Conservation (phyloP, 495 filamentous ascomycete genomes). For the Neurospora hispaniola region DNA sequence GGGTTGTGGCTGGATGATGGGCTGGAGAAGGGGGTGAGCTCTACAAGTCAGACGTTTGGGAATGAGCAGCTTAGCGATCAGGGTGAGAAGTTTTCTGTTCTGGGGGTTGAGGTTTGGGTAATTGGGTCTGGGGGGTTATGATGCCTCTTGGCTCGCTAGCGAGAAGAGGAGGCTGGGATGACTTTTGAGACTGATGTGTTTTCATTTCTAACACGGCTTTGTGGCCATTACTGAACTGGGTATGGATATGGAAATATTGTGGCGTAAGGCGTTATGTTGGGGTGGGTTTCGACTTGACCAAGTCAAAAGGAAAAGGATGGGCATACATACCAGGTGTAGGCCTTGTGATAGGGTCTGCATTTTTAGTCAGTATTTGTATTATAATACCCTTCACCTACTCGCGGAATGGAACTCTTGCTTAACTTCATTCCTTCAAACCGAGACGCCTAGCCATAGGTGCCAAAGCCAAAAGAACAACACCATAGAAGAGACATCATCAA, state of each 20-base stretch:
- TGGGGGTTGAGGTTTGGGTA: conserved; percentile 90
- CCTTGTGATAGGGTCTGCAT: not conserved
- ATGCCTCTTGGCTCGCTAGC: not conserved
- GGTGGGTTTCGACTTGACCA: not conserved
- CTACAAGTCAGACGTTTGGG: conserved; percentile 77
- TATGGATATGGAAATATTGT: not conserved
- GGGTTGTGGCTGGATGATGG: conserved; percentile 86
- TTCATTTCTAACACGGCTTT: not conserved
- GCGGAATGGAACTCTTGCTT: not conserved
- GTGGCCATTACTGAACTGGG: not conserved
- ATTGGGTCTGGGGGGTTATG: conserved; percentile 32
- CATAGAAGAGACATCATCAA: not conserved
- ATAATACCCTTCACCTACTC: not conserved
- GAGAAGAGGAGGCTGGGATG: not conserved
- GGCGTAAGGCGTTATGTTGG: not conserved
- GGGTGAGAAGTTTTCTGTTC: conserved; percentile 81
- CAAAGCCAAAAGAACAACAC: not conserved
- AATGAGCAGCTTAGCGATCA: conserved; percentile 95
- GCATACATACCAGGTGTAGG: not conserved
- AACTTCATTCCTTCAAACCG: not conserved
- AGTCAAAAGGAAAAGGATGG: not conserved
- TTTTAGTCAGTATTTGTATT: not conserved
- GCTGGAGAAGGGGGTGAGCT: conserved; percentile 78
- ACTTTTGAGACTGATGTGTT: not conserved
- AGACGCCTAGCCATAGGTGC: not conserved